phyloP scores from a whole-genome alignment of 1,284 basidiomycete species.

The Pseudozyma flocculosa region DNA sequence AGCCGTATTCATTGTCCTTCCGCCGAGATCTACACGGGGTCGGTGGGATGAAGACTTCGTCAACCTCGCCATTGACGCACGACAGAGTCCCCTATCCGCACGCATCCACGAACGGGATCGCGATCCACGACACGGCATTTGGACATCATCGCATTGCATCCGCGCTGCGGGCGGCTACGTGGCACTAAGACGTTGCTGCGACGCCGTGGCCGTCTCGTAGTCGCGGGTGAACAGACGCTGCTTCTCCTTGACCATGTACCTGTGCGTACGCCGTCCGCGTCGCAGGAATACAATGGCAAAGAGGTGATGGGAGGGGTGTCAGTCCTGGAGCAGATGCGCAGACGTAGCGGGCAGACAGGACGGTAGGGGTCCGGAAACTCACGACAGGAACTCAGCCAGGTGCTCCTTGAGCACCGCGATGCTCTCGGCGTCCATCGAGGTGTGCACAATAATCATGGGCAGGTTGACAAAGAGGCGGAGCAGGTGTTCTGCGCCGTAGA shows the following conservation, averaged over 20 bases:
- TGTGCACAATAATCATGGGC: conserved; percentile 77
- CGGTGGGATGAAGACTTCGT: too few species aligned
- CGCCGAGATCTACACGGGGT: neutral
- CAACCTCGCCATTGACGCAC: too few species aligned
- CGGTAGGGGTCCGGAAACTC: too few species aligned
- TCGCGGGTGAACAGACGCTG: conserved; percentile 70
- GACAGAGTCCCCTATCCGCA: too few species aligned
- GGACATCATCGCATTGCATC: too few species aligned
- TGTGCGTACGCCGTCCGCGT: too few species aligned
- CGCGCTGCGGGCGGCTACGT: too few species aligned
- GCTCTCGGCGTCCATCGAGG: conserved; percentile 86
- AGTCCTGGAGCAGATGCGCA: too few species aligned
- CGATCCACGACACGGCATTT: too few species aligned
- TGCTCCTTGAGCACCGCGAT: conserved; percentile 82
- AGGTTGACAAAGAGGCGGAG: conserved; percentile 76
- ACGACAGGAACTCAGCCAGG: conserved; percentile 84
- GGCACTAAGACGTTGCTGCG: conserved; percentile 69
- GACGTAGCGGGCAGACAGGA: too few species aligned
- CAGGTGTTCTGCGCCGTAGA: conserved; percentile 94
- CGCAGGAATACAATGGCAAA: conserved; percentile 1
- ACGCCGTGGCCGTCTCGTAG: conserved; percentile 71
- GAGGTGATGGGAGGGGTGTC: neutral
- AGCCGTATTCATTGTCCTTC: conserved; percentile 14
- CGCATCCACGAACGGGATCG: too few species aligned
- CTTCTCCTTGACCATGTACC: conserved; percentile 70